phyloP scores from a whole-genome alignment of 768 basidiomycete genomes.

The Suillus americanus region DNA sequence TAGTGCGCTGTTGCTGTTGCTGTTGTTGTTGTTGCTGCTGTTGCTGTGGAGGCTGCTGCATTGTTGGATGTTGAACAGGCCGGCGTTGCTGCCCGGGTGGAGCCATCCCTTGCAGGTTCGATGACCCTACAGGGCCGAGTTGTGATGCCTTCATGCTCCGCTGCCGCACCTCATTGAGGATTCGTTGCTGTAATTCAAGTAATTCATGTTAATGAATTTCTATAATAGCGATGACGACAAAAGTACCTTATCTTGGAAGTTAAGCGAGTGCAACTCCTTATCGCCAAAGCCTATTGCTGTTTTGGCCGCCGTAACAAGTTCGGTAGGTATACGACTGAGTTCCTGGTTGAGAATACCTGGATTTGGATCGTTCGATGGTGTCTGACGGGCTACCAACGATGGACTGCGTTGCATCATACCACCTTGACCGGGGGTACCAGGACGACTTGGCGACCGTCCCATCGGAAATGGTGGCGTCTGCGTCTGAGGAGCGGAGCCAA shows the following conservation, averaged over 20 bases:
- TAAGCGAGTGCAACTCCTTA: conserved; percentile 45
- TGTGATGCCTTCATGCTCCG: conserved; percentile 23
- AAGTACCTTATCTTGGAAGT: conserved; percentile 60
- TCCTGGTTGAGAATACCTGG: conserved; percentile 38
- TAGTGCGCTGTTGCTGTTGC: conserved; percentile 26
- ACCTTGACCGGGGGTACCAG: conserved; percentile 49
- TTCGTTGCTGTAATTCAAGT: conserved; percentile 3
- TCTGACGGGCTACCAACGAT: conserved; percentile 48
- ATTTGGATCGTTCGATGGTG: conserved; percentile 31
- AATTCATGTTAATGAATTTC: conserved; percentile 15
- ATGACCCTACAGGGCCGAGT: conserved; percentile 26
- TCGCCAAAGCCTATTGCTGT: conserved; percentile 43
- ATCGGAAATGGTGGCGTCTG: conserved; percentile 44
- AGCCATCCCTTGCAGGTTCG: conserved; percentile 34
- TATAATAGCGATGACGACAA: conserved; percentile 4
- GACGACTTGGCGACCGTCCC: conserved; percentile 60
- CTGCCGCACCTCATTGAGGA: conserved; percentile 15
- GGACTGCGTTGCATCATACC: conserved; percentile 57
- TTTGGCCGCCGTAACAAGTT: conserved; percentile 35
- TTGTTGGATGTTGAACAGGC: conserved; percentile 20
- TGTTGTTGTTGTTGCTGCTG: conserved; percentile 24
- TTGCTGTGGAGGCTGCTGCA: conserved; percentile 28
- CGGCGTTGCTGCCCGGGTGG: conserved; percentile 41
- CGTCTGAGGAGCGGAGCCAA: conserved; percentile 36
- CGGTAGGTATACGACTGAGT: conserved; percentile 38